Conservation (phyloP, 306 rosid genomes). For the Nissolia schottii region DNA sequence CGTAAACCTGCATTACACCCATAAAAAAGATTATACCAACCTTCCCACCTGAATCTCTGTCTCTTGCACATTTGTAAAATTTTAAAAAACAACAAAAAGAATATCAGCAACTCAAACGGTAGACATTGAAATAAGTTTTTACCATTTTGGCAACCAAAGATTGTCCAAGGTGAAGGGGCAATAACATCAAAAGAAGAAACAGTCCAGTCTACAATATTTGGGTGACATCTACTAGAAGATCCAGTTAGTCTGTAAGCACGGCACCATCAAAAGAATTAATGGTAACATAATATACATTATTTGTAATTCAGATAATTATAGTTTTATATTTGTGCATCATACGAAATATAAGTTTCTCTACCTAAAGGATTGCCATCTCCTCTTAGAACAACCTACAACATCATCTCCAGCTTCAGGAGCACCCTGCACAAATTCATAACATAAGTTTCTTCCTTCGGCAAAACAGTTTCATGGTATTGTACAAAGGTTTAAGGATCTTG, state of each 20-base stretch:
- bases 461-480: constrained; percentile 15
- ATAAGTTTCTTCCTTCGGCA: constrained; percentile 13
- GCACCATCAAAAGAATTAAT: constrained; percentile 1
- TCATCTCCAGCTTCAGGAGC: constrained; percentile 45
- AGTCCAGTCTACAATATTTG: constrained; percentile 59
- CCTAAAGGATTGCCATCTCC: constrained; percentile 72
- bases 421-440: constrained; percentile 45
- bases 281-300: not conserved
- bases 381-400: constrained; percentile 57
- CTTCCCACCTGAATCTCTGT: constrained; percentile 54
- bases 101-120: constrained; percentile 22
- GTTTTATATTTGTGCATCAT: not conserved
- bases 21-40: constrained; percentile 39
- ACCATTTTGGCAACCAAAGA: constrained; percentile 96
- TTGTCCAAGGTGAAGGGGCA: constrained; percentile 95
- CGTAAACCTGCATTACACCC: constrained; percentile 62
- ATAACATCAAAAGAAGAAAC: constrained; percentile 71
- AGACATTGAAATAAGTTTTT: constrained; percentile 18
- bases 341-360: constrained; percentile 18
- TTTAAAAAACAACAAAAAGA: not conserved
- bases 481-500: not conserved
- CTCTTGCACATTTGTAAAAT: not conserved
- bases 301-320: not conserved
- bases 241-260: constrained; percentile 54
- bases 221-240: constrained; percentile 37